phyloP scores from a whole-genome alignment of 2,329 filamentous ascomycete species.

The Ceratocystis diversiconidia region DNA sequence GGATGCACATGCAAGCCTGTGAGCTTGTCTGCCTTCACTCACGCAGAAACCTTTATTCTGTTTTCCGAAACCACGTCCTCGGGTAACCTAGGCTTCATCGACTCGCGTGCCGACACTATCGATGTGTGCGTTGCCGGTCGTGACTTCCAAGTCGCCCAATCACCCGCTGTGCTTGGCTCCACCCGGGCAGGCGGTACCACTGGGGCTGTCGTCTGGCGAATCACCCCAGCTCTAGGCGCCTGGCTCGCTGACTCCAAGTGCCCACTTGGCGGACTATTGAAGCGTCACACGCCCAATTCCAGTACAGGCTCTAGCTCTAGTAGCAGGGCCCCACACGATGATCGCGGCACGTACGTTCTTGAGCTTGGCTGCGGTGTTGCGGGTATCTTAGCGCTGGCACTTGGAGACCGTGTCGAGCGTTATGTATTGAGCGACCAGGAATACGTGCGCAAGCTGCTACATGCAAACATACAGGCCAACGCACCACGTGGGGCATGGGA shows the following conservation, averaged over 20 bases:
- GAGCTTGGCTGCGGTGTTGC: conserved; percentile 86
- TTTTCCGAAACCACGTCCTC: conserved; percentile 65
- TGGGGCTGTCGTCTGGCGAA: conserved; percentile 70
- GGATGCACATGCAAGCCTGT: not conserved
- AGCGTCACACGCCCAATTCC: not conserved
- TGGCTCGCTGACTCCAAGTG: conserved; percentile 59
- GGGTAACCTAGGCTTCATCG: conserved; percentile 71
- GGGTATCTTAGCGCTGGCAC: conserved; percentile 56
- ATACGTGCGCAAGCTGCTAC: conserved; percentile 67
- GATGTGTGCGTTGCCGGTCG: conserved; percentile 52
- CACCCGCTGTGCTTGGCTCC: conserved; percentile 66
- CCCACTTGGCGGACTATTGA: conserved; percentile 38
- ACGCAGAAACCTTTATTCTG: conserved; percentile 69
- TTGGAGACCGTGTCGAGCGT: conserved; percentile 41
- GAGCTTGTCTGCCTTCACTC: not conserved
- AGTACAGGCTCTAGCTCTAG: not conserved
- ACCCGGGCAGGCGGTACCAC: conserved; percentile 49
- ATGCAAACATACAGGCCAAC: conserved; percentile 60
- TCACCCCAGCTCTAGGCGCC: conserved; percentile 66
- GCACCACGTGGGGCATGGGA: conserved; percentile 16
- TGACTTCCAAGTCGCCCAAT: conserved; percentile 69
- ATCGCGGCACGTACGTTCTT: conserved; percentile 42
- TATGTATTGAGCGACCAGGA: conserved; percentile 80
- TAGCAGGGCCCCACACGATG: not conserved
- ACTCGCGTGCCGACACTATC: conserved; percentile 50